Percentiles rank a stretch among this genome's conserved stretches.
phyloP scores from a whole-genome alignment of 1,284 basidiomycete genomes.

The Ustilago nuda region DNA sequence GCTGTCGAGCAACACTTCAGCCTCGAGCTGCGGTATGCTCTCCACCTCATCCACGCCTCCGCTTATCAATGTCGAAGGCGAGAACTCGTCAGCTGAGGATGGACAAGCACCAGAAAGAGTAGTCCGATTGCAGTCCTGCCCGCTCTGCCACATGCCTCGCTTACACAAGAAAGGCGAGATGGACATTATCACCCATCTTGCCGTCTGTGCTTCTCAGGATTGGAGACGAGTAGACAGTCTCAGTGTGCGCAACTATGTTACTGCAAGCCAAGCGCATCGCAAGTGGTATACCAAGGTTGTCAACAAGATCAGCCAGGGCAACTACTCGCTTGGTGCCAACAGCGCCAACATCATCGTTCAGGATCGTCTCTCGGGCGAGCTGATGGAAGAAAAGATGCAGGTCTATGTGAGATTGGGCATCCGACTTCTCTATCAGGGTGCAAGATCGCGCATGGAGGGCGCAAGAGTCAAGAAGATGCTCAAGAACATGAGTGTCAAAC shows the following conservation, averaged over 20 bases:
- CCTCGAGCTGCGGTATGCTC: conserved; percentile 28
- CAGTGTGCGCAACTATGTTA: conserved; percentile 90
- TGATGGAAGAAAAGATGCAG: conserved; percentile 98
- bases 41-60: conserved; percentile 34
- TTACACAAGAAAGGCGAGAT: conserved; percentile 87
- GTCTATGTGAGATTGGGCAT: conserved; percentile 94
- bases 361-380: conserved; percentile 81
- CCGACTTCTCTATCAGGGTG: conserved; percentile 90
- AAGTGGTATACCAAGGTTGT: conserved; percentile 95
- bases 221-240: conserved; percentile 83
- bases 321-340: conserved; percentile 88
- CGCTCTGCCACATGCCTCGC: conserved; percentile 88
- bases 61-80: conserved; percentile 28
- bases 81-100: conserved; percentile 16
- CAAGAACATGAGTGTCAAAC: conserved; percentile 91
- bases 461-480: conserved; percentile 82
- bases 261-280: conserved; percentile 91
- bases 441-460: conserved; percentile 89
- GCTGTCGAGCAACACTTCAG: conserved; percentile 27
- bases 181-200: conserved; percentile 88
- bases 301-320: conserved; percentile 78
- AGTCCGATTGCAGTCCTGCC: conserved; percentile 93
- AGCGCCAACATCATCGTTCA: conserved; percentile 84
- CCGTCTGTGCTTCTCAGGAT: conserved; percentile 88
- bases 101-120: conserved; percentile 76